Evolutionary conservation across 352 stramenopile species (phyloP).

Genomic region (Phytopythium kandeliae): DNA sequence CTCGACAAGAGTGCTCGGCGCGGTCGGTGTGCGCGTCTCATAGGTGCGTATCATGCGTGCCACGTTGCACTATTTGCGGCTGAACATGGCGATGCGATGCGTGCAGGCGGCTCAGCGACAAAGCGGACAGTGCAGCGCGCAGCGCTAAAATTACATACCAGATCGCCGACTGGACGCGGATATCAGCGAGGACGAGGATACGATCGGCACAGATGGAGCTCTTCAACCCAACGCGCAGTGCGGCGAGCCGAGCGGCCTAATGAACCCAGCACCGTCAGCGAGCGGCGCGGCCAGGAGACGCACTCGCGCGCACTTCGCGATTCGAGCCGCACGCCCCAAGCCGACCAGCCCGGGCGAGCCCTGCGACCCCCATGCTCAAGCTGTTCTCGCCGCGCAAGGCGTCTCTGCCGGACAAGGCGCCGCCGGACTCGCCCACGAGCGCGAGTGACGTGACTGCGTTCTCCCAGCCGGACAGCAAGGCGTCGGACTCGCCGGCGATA

Average conservation of each 20-base stretch:
- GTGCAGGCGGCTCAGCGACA: no score
- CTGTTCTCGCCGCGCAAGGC: constrained; percentile 18
- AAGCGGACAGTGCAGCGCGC: no score
- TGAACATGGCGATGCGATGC: no score
- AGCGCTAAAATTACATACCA: no score
- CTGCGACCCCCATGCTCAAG: constrained; percentile 10
- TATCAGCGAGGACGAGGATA: background rate
- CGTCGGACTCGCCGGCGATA: background rate
- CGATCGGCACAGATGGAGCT: background rate
- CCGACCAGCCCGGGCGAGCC: background rate
- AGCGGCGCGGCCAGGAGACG: no score
- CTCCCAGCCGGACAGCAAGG: constrained; percentile 13
- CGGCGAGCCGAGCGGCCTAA: background rate
- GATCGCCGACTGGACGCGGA: no score
- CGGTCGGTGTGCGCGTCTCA: background rate
- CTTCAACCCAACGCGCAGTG: background rate
- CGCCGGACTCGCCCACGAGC: constrained; percentile 12
- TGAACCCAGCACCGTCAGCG: no score
- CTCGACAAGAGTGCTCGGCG: background rate
- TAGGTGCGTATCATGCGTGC: background rate
- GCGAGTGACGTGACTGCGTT: constrained; percentile 4
- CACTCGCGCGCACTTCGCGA: no score
- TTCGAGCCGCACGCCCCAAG: no score
- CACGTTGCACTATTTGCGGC: background rate
- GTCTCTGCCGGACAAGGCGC: constrained; percentile 1